Base-by-base conservation (phyloP, 139 green algal species). In the Ulvella scutata region DNA sequence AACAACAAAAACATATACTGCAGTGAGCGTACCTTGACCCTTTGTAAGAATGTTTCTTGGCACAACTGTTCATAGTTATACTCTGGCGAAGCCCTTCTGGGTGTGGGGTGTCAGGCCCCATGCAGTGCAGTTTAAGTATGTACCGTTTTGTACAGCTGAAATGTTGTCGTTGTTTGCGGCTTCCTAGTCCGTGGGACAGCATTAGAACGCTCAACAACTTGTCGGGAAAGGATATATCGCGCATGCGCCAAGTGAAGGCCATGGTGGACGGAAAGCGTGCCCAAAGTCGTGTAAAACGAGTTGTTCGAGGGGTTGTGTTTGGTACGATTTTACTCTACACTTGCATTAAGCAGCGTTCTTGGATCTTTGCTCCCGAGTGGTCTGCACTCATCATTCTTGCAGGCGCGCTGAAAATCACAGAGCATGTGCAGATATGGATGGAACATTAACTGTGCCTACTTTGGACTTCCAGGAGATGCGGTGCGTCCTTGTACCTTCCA, bases 381-480 rank as follows among this genome's bases (percentile, higher is more conserved):
- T 26, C 13, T 59, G 40, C 13, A 26, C 40, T 13, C 40, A 59
- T 59, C 40, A 20, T 59, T 20, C 40, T 59, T 20, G 40, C 40
- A 26, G 17, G 40, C 40, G 40, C 40, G 40, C 17, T 20, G 40
- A 59, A 17, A 59, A 59, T 0, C 2, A 67, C 13, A 13, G 51
- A 29, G 1, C 33, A 6, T 67, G 9, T 67, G 51, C 51, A 67
- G 51, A 67, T 67, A 67, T 67, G 51, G 80, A 82, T 26, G 84
- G 84, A 4, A 88, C 84, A 2, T 43, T 88, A 36, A 83, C 81
- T 0, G 77, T 86, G 21, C 81, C 84, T 0, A 74, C 81, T 3
- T 86, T 88, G 26, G 84, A 88, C 38, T 88, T 88, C 61, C 73
- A 76, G 9, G 81, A 86, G 35, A 88, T 88, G 84, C 43, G 78